phyloP scores from a whole-genome alignment of 768 basidiomycete species.

The Terana coerulea region DNA sequence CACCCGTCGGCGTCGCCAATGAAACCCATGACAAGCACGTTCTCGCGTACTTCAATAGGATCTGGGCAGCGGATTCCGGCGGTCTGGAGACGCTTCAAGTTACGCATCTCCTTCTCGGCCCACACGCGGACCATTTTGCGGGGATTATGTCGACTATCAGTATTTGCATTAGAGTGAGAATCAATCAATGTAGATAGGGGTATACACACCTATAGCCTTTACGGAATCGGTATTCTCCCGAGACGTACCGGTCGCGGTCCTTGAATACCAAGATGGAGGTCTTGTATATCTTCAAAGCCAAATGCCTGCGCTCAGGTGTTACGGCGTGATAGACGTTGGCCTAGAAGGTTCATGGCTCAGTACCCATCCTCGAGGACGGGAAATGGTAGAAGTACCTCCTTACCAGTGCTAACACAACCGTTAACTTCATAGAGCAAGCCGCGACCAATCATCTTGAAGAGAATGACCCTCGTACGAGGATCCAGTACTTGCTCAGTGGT shows the following conservation, averaged over 20 bases:
- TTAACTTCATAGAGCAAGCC: constrained; percentile 88
- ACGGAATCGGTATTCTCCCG: constrained; percentile 93
- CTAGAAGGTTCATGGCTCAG: constrained; percentile 39
- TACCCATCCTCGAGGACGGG: background rate
- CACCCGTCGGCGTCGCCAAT: constrained; percentile 79
- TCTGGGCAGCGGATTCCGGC: constrained; percentile 87
- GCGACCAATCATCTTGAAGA: constrained; percentile 95
- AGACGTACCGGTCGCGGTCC: constrained; percentile 94
- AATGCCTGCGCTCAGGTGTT: constrained; percentile 47
- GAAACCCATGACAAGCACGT: constrained; percentile 95
- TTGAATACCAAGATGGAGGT: constrained; percentile 98
- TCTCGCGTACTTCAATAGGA: constrained; percentile 91
- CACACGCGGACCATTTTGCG: constrained; percentile 98
- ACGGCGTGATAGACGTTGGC: constrained; percentile 97
- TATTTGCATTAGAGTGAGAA: background rate
- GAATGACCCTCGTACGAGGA: constrained; percentile 87
- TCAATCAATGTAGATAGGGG: constrained; percentile 14
- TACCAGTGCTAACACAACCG: constrained; percentile 95
- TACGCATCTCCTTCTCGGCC: constrained; percentile 99
- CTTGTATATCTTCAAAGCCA: constrained; percentile 97
- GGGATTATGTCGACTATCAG: constrained; percentile 71
- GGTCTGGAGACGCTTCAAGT: constrained; percentile 78
- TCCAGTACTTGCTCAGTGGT: constrained; percentile 97
- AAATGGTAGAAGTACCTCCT: constrained; percentile 75
- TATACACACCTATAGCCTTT: constrained; percentile 66